Base-by-base conservation (phyloP, 352 stramenopile species). In the Phytopythium vexans region DNA sequence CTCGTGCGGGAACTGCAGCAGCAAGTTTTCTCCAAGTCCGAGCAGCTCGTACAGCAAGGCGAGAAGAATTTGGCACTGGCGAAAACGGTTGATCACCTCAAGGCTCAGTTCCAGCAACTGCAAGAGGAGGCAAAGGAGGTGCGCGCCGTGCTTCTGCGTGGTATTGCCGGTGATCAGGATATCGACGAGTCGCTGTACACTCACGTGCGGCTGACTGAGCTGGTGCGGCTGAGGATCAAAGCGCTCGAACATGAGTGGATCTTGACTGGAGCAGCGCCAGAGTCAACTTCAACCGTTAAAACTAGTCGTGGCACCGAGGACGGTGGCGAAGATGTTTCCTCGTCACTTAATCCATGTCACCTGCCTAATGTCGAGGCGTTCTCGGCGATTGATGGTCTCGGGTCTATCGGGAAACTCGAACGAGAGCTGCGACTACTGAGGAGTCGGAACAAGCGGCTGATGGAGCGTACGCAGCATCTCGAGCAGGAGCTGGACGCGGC, bases 391-490 rank as follows among this genome's bases (percentile, higher is more conserved):
- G 77, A 91, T 7, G 74, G 68, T 0, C 70, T 92, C 34, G 82
- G 81, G 4, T 71, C 69, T 21, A 62, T 76, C 9, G 76, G 82
- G 4, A 74, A 80, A 0, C 58, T 94, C 6, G 81, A 92, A 50
- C 76, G 80, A 4, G 83, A 92, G 47, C 74, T 92, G 27, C 74
- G 82, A 3, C 58, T 90, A 1, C 64, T 82, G 15, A 70, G 77
- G 21, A 91, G 79, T 49, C 75, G 81, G 4, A 90, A 89, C 62
- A 94, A 94, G 52, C 73, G 82, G 4, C 42, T 86, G 6, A 67
- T 75, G 15, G 66, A 83, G 14, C 74, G 72, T 4, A 67, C 60
- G 8, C 68, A 85, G 21, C 56, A 58, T 16, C 64, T 92, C 0
- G 79, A 92, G 41, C 54, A 62, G 6, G 81, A 92, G 49, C 21